Evolutionary conservation across 2,329 filamentous ascomycete species (phyloP).

Genomic region (Helicocarpus griseus): DNA sequence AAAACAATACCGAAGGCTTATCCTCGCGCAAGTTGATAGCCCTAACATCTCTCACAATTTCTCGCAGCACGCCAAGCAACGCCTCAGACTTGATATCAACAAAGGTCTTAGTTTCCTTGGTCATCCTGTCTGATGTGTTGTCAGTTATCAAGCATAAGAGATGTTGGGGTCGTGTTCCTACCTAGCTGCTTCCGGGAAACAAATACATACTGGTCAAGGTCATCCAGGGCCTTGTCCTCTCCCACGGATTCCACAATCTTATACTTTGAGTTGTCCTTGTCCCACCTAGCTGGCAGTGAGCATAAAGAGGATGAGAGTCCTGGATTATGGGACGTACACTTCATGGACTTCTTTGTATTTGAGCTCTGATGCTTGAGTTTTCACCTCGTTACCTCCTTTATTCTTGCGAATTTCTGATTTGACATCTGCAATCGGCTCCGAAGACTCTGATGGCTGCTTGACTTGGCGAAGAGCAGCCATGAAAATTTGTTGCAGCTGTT

Average conservation of each 20-base stretch:
- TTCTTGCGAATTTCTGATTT: background rate
- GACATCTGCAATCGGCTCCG: background rate
- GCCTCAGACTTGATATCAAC: conserved; percentile 25
- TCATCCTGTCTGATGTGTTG: conserved; percentile 16
- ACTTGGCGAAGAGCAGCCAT: background rate
- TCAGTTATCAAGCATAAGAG: conserved; percentile 11
- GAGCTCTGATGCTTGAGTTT: conserved; percentile 11
- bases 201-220: conserved; percentile 19
- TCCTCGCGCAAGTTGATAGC: conserved; percentile 22
- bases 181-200: conserved; percentile 17
- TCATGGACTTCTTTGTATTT: conserved; percentile 16
- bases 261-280: conserved; percentile 21
- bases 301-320: conserved; percentile 6
- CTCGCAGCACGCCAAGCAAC: conserved; percentile 22
- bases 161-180: conserved; percentile 10
- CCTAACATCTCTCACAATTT: conserved; percentile 21
- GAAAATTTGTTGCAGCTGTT: conserved; percentile 1
- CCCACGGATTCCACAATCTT: conserved; percentile 18
- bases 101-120: conserved; percentile 16
- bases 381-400: background rate
- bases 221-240: conserved; percentile 10
- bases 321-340: conserved; percentile 12
- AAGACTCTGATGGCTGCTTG: conserved; percentile 3
- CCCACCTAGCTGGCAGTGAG: conserved; percentile 15
- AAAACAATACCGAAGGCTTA: conserved; percentile 19